A percentile compares a stretch with the other conserved stretches of the same genome.
Evolutionary conservation across 176 grass and related monocot genomes (phyloP).

Genomic region (Aegilops tauschii): DNA sequence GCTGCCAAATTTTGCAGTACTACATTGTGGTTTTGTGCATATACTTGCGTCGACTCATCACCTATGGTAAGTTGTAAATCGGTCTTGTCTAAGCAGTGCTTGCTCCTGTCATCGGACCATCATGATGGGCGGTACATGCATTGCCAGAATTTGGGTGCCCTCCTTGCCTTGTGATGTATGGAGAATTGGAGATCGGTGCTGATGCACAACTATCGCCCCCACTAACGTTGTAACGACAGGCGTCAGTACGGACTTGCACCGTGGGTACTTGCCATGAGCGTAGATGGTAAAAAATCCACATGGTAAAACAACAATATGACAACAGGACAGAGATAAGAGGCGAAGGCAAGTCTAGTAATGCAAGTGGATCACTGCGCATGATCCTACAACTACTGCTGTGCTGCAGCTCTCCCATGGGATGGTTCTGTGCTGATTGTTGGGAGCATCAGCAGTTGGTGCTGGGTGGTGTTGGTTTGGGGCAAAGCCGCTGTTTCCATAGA

Average conservation of each 20-base stretch:
- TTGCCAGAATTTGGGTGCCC: background rate
- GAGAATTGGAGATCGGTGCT: background rate
- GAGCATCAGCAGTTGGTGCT: background rate
- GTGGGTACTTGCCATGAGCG: too few species aligned
- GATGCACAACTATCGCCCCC: too few species aligned
- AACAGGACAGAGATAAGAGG: too few species aligned
- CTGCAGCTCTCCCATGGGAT: too few species aligned
- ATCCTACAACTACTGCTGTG: too few species aligned
- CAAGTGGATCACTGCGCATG: too few species aligned
- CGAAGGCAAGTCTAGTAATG: too few species aligned
- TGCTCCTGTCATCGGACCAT: background rate
- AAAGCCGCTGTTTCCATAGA: too few species aligned
- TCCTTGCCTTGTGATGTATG: background rate
- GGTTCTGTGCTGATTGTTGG: too few species aligned
- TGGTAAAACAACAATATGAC: too few species aligned
- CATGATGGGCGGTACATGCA: background rate
- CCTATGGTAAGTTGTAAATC: background rate
- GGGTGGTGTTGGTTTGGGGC: background rate
- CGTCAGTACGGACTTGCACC: background rate
- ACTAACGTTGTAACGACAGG: background rate
- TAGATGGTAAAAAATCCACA: too few species aligned
- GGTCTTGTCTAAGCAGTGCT: background rate
- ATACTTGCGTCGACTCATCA: background rate
- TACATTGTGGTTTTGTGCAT: background rate
- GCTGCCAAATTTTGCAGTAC: background rate